Evolutionary conservation across 2,329 filamentous ascomycete genomes (phyloP).

Genomic region (Dendryphion nanum): DNA sequence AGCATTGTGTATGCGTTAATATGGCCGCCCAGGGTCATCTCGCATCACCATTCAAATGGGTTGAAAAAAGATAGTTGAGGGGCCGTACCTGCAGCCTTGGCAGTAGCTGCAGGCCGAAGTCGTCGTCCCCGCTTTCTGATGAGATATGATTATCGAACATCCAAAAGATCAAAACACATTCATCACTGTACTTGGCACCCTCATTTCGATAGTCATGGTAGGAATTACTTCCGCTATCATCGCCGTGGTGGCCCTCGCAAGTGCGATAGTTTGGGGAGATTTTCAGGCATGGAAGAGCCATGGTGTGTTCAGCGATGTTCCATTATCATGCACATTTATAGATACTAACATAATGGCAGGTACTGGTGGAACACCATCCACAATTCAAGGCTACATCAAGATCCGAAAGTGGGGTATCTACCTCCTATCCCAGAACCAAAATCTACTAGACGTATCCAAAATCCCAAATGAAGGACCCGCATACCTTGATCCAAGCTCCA

Average conservation of each 20-base stretch:
- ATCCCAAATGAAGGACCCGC: slow-evolving; percentile 21
- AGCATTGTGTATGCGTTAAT: too few species aligned
- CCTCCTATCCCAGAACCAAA: slow-evolving; percentile 21
- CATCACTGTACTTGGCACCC: too few species aligned
- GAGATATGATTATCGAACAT: too few species aligned
- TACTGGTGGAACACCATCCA: slow-evolving; percentile 32
- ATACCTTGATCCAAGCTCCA: slow-evolving; percentile 21
- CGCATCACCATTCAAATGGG: too few species aligned
- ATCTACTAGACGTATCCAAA: slow-evolving; percentile 22
- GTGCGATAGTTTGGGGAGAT: slow-evolving; percentile 1
- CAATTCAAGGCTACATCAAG: slow-evolving; percentile 27
- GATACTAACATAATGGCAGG: slow-evolving; percentile 10
- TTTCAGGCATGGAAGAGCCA: slow-evolving; percentile 2
- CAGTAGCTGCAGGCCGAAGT: too few species aligned
- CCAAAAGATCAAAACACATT: too few species aligned
- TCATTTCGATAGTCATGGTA: too few species aligned
- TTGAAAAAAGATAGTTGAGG: too few species aligned
- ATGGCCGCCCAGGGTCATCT: too few species aligned
- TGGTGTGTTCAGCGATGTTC: slow-evolving; percentile 4
- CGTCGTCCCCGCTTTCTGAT: too few species aligned
- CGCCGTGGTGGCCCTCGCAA: background rate
- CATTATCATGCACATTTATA: too few species aligned
- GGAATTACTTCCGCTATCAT: slow-evolving; percentile 1
- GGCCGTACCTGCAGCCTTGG: too few species aligned
- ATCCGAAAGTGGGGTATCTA: slow-evolving; percentile 30